A percentile compares a stretch with the other conserved stretches of the same genome.
These are phyloP conservation scores for Daedaleopsis nitida DNA, from an alignment of 768 basidiomycete species.

Conservation along the genomic window DNA sequence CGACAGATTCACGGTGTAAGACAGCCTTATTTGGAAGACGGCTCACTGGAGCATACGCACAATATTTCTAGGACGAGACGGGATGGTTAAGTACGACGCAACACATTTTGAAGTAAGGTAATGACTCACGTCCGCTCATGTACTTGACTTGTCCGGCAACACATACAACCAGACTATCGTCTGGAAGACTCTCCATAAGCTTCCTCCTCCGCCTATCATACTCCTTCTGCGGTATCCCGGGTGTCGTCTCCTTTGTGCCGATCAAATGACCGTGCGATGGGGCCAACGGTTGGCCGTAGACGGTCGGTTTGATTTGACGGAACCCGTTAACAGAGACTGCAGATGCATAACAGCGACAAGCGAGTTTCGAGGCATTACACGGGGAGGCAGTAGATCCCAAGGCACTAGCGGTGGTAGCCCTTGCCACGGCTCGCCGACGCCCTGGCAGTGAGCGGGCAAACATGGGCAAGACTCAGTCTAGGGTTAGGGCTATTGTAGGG, in stretches of 20 bases:
- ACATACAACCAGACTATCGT: slow-evolving; percentile 72
- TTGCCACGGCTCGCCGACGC: slow-evolving; percentile 14
- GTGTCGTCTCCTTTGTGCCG: slow-evolving; percentile 60
- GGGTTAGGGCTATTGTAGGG: background rate
- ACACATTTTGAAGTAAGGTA: slow-evolving; percentile 6
- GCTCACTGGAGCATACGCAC: slow-evolving; percentile 36
- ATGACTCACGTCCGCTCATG: slow-evolving; percentile 74
- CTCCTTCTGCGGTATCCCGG: slow-evolving; percentile 76
- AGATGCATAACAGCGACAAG: slow-evolving; percentile 35
- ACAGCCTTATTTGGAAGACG: background rate
- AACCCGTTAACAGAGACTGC: slow-evolving; percentile 29
- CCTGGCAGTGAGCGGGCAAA: slow-evolving; percentile 15
- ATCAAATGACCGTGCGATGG: slow-evolving; percentile 80
- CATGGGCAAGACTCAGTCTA: slow-evolving; percentile 4
- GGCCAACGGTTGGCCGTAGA: slow-evolving; percentile 77
- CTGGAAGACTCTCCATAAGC: slow-evolving; percentile 76
- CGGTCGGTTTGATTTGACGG: slow-evolving; percentile 60
- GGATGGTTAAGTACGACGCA: slow-evolving; percentile 7
- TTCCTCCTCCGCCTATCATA: slow-evolving; percentile 70
- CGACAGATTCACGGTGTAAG: background rate
- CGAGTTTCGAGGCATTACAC: background rate
- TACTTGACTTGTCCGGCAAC: slow-evolving; percentile 82
- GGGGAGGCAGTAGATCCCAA: background rate
- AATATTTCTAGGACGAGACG: slow-evolving; percentile 62
- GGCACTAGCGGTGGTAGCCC: slow-evolving; percentile 4